Evolutionary conservation across 2,329 filamentous ascomycete species (phyloP), one percentile per base, ranked within the genome.

Genomic region (Cladosporium velox): DNA sequence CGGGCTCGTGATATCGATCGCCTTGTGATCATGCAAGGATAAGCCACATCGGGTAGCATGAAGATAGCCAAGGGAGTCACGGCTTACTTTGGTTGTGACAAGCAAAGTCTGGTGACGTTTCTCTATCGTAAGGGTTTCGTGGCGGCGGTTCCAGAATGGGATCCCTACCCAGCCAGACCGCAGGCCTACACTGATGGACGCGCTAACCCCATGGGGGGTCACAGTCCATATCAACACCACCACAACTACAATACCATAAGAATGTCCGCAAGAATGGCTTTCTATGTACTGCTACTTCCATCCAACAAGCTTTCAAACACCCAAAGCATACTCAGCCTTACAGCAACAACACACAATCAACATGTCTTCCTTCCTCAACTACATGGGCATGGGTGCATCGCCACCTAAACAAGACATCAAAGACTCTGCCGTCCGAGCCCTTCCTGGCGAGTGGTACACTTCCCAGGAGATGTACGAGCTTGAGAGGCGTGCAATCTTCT

Each of bases 401-500:
- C 55, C 64, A 24, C 63, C 63, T 18, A 52, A 51, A 12, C 54
- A 55, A 11, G 66, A 69, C 8, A 68, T 75, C 30, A 69, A 68
- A 32, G 73, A 77, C 70, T 71, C 70, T 59, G 71, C 80, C 59
- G 74, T 79, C 28, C 76, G 79, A 21, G 79, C 84, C 24, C 74
- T 87, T 1, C 84, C 85, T 1, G 79, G 77, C 7, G 82, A 81
- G 14, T 86, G 84, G 84, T 87, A 84, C 73, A 80, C 76, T 14
- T 83, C 81, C 4, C 74, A 77, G n/a, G 81, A 82, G 67, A 84
- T 87, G 78, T 86, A 84, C 70, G 80, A 86, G 71, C 82, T 87
- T 1, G 85, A 87, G 73, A 77, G 83, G 28, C 81, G 85, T 15
- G 83, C 84, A 54, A 84, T 87, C 72, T 87, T 87, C 74, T 87